phyloP scores from a whole-genome alignment of 768 basidiomycete species.

The Mycena epipterygia region DNA sequence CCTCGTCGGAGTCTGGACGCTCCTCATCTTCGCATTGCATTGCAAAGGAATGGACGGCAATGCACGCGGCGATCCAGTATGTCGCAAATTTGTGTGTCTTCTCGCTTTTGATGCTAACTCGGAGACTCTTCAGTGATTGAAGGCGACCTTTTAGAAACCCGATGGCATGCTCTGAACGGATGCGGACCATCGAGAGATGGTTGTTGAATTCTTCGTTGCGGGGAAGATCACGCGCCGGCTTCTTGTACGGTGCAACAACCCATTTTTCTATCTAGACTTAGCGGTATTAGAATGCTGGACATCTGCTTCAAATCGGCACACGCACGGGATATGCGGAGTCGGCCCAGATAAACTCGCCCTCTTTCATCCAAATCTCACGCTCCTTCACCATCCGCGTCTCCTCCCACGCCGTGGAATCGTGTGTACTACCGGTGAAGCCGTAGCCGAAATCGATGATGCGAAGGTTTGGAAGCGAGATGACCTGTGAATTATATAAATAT shows the following conservation, averaged over 20 bases:
- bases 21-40: not conserved
- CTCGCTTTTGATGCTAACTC: not conserved
- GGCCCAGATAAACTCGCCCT: not conserved
- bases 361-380: not conserved
- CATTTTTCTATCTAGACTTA: not conserved
- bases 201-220: not conserved
- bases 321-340: not conserved
- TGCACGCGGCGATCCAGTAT: not conserved
- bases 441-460: no score
- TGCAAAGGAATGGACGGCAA: not conserved
- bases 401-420: conserved; percentile 49
- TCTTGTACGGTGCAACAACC: not conserved
- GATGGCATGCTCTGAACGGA: not conserved
- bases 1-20: not conserved
- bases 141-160: not conserved
- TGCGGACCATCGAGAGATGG: not conserved
- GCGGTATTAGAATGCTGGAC: not conserved
- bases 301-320: not conserved
- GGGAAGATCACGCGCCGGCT: not conserved
- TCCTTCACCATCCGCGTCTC: not conserved
- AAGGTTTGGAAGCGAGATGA: conserved; percentile 46
- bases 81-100: no score
- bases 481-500: conserved; percentile 2
- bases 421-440: no score
- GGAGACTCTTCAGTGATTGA: not conserved